A percentile compares a stretch with the other conserved stretches of the same genome.
Evolutionary conservation across 2,329 filamentous ascomycete genomes (phyloP).

Genomic region (Mollisia scopiformis): DNA sequence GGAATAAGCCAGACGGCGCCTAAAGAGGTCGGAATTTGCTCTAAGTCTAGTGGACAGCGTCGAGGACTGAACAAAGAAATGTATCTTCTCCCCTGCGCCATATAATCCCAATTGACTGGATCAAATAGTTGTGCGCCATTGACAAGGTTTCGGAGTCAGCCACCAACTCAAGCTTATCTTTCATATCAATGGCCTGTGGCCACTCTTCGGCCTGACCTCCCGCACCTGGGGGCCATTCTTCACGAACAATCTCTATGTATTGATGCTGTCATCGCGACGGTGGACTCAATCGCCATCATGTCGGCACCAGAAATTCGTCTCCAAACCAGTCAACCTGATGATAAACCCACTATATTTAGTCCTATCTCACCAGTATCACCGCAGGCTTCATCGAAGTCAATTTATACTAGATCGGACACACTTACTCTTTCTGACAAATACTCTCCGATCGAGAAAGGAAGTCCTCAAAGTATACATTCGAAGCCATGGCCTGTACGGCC

Average conservation of each 20-base stretch:
- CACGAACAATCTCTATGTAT: conserved; percentile 3
- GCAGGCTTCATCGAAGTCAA: conserved; percentile 9
- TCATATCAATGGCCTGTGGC: not conserved
- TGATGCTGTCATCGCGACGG: not conserved
- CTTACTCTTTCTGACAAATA: conserved; percentile 17
- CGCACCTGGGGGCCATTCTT: not conserved
- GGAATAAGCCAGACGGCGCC: not conserved
- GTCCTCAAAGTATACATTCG: conserved; percentile 19
- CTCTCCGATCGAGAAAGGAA: conserved; percentile 8
- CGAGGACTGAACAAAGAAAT: not conserved
- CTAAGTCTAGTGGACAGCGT: too few species aligned
- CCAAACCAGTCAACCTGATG: conserved; percentile 7
- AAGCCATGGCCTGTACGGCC: conserved; percentile 29
- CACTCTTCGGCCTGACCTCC: conserved; percentile 5
- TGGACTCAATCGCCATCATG: conserved; percentile 4
- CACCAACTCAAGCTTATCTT: conserved; percentile 1
- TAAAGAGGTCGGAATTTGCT: not conserved
- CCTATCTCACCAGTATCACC: conserved; percentile 6
- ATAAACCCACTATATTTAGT: not conserved
- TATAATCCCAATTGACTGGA: conserved; percentile 9
- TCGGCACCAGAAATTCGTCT: not conserved
- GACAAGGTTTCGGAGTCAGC: conserved; percentile 18
- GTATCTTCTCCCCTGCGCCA: conserved; percentile 8
- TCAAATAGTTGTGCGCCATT: conserved; percentile 20
- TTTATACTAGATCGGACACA: conserved; percentile 13